Evolutionary conservation across 352 stramenopile genomes (phyloP).

Genomic region (Globisporangium mamillatum): DNA sequence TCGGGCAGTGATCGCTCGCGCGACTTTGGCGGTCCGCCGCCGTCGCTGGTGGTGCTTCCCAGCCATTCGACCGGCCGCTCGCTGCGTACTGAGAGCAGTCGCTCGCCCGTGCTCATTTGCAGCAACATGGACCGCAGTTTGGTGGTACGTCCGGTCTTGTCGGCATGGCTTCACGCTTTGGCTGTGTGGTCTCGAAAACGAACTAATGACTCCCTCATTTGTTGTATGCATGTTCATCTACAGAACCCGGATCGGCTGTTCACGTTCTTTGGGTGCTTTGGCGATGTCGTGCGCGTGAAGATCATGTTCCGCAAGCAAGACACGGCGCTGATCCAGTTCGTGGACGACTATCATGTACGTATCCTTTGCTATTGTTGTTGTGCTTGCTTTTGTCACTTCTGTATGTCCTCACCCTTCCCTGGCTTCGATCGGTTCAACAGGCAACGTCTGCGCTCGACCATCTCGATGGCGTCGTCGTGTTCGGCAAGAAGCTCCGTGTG

Average conservation of each 20-base stretch:
- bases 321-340: constrained; percentile 79
- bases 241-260: constrained; percentile 69
- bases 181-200: neutral
- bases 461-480: constrained; percentile 69
- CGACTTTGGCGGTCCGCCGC: constrained; percentile 17
- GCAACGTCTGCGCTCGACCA: constrained; percentile 75
- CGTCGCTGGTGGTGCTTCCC: constrained; percentile 26
- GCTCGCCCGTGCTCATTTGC: constrained; percentile 77
- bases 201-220: neutral
- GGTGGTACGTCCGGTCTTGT: constrained; percentile 36
- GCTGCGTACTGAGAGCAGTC: constrained; percentile 49
- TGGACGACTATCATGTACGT: constrained; percentile 70
- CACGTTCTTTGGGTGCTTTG: constrained; percentile 83
- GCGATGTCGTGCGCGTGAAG: constrained; percentile 80
- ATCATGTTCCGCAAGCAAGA: constrained; percentile 87
- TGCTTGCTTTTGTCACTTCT: neutral
- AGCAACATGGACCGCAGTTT: constrained; percentile 74
- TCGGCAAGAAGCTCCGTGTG: constrained; percentile 76
- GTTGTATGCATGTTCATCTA: constrained; percentile 1
- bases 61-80: constrained; percentile 62
- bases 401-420: neutral
- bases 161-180: neutral
- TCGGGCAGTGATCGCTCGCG: constrained; percentile 9
- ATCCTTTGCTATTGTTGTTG: neutral
- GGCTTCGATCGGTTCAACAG: constrained; percentile 19